Evolutionary conservation across 768 basidiomycete genomes (phyloP), one percentile per base, ranked within the genome.

Genomic region (Rubroboletus satanas): DNA sequence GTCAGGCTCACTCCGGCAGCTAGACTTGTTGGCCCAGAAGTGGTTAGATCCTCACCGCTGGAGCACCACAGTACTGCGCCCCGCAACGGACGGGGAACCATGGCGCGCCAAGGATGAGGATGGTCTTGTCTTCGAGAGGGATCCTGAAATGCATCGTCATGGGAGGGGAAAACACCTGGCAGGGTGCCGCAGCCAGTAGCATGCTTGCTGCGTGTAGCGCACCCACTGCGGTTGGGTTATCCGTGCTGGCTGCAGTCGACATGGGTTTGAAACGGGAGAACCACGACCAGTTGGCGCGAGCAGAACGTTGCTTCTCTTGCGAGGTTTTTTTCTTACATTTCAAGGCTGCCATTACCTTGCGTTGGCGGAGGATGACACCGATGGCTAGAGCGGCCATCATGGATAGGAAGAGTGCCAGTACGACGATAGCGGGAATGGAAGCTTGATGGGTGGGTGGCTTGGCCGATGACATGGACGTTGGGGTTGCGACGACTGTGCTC

Each of bases 101-200:
- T 4, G 65, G 60, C 6, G 36, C 48, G 33, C 67, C 67, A 15
- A 64, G 50, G 29, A 69, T 51, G 47, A 66, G 47, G 21, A 69
- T 17, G 17, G 66, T 62, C 49, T 59, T 58, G 50, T 57, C 57
- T 38, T 54, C 18, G 21, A 59, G 39, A 14, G 66, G 66, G 14
- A 58, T 49, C 45, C 49, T 39, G n/a, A 66, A 56, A 28, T 59
- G 62, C 51, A 69, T 69, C 23, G 47, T 33, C 65, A 62, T 61
- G 33, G 66, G 53, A 33, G 62, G 37, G 15, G 60, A 51, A 26
- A 68, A 58, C 5, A 55, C 33, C 33, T 64, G 65, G 38, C 49
- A 64, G 26, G 62, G 62, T 21, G 69, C 64, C 39, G 62, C 66
- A 52, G 69, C 69, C 15, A 69, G 56, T 4, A 68, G 41, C 2